Evolutionary conservation across 2,329 filamentous ascomycete species (phyloP).

Genomic region (Epicoccum nigrum): DNA sequence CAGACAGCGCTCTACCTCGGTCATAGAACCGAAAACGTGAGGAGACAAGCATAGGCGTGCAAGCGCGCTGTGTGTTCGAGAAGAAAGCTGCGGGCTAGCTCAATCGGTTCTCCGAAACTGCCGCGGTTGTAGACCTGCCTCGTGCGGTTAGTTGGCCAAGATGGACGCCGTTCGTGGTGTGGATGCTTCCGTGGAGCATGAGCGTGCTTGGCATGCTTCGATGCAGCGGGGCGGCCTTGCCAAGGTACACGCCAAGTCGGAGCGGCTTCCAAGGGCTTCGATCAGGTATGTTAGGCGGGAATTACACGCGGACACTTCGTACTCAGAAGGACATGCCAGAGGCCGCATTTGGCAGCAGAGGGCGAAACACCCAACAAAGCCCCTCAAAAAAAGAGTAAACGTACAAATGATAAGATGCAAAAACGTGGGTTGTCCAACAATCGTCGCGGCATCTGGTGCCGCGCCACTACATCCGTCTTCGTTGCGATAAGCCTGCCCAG

Average conservation of each 20-base stretch:
- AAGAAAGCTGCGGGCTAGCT: conserved; percentile 13
- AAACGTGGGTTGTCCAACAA: neutral
- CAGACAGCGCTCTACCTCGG: conserved; percentile 8
- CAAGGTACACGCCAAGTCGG: conserved; percentile 3
- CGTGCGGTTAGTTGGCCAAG: conserved; percentile 11
- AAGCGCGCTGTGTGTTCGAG: conserved; percentile 20
- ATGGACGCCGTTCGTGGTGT: conserved; percentile 8
- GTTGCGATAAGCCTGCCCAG: conserved; percentile 17
- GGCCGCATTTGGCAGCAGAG: neutral
- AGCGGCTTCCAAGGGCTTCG: conserved; percentile 4
- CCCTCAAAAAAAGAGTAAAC: neutral
- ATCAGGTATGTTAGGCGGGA: neutral
- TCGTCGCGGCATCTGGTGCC: conserved; percentile 2
- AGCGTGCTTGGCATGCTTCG: conserved; percentile 17
- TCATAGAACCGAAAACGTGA: conserved; percentile 18
- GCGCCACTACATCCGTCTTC: conserved; percentile 12
- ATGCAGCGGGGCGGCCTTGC: conserved; percentile 5
- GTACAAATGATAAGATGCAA: neutral
- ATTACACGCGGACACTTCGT: conserved; percentile 2
- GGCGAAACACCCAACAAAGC: neutral
- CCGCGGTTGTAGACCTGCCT: conserved; percentile 23
- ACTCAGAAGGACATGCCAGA: neutral
- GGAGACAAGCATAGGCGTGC: conserved; percentile 25
- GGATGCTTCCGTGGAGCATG: conserved; percentile 11
- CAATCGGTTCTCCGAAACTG: conserved; percentile 6